Conservation (phyloP, 768 basidiomycete species). For the Xerocomus brunneocitrinus region DNA sequence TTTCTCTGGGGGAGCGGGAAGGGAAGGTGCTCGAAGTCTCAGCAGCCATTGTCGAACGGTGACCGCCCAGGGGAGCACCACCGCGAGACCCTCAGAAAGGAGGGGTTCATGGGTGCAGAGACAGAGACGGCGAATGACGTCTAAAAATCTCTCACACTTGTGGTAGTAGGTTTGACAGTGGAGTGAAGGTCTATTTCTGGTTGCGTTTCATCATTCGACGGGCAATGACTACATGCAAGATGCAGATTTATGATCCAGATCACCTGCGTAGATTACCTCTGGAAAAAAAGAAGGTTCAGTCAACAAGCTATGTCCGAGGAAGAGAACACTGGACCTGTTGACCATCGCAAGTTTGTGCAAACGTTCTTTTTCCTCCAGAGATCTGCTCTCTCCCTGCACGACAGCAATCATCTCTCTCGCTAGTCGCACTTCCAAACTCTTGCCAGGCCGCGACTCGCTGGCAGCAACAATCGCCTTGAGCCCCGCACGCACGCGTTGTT, state of each 20-base stretch:
- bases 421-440: slow-evolving; percentile 60
- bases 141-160: neutral
- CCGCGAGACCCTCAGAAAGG: neutral
- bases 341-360: slow-evolving; percentile 68
- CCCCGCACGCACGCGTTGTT: slow-evolving; percentile 69
- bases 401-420: slow-evolving; percentile 76
- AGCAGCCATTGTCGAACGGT: neutral
- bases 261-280: slow-evolving; percentile 24
- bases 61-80: neutral
- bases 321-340: slow-evolving; percentile 52
- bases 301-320: neutral
- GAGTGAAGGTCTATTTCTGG: neutral
- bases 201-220: neutral
- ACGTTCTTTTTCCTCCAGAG: slow-evolving; percentile 56
- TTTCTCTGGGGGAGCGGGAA: neutral
- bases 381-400: slow-evolving; percentile 56
- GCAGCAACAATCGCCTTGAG: slow-evolving; percentile 69
- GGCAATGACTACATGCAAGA: neutral
- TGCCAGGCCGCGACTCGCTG: slow-evolving; percentile 51
- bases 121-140: neutral
- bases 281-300: slow-evolving; percentile 5
- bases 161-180: slow-evolving; percentile 1
- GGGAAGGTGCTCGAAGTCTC: neutral
- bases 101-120: neutral
- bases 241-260: neutral